Evolutionary conservation across 441 rosid species (phyloP), one percentile per base, ranked within the genome.

Genomic region (California macrophylla): DNA sequence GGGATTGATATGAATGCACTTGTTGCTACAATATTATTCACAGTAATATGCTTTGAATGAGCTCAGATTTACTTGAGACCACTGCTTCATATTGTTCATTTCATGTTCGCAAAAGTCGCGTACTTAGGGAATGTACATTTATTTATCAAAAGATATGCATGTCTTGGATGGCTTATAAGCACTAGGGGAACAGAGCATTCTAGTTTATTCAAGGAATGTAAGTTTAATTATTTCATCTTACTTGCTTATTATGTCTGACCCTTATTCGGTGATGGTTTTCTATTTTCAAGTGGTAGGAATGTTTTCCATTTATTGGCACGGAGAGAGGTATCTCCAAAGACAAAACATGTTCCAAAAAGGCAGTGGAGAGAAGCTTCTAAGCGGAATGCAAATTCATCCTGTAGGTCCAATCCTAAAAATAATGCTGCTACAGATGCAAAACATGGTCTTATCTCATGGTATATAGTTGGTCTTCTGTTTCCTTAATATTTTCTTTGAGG

Each of bases 361-460:
- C 76, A 75, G 24, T 85, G 89, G 89, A 80, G 87, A 26, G 80
- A 83, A 71, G 80, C 72, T 64, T 71, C 77, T 69, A 80, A 69
- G 54, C 72, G 64, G 67, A 75, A 70, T 81, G 47, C 72, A 18
- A 56, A 73, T 80, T 76, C 81, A 1, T 62, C 81, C 4, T 24
- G 65, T 3, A 61, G 25, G 61, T 80, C 86, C 4, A 65, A 70
- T 15, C 30, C 83, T 2, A 76, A 23, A 20, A 71, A 12, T 23
- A 78, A 83, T 47, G 73, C 82, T 3, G 65, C 79, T 12, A 82
- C 80, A 75, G 89, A 89, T 69, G 76, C 85, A 7, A 83, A 73
- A 68, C 82, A 81, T 2, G 84, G 82, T 70, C 90, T 89, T 73
- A 62, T 84, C 73, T 87, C 92, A 56, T 89, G 95, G 92, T 87